Evolutionary conservation across 805 yeast species (phyloP).

Genomic region (Starmerella floris): DNA sequence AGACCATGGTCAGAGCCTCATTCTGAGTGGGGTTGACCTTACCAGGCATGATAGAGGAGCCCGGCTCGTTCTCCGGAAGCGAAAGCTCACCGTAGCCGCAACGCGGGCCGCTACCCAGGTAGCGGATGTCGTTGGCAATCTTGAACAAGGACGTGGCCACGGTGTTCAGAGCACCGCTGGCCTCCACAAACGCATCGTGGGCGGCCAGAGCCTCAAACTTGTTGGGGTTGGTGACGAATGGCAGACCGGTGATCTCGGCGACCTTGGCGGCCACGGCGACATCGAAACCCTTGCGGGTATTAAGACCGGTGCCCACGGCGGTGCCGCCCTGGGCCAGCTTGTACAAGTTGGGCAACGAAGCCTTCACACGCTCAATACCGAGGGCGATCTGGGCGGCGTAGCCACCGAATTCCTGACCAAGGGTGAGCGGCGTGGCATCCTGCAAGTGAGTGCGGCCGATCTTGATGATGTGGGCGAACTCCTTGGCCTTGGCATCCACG

Average conservation of each 20-base stretch:
- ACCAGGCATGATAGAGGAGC: conserved; percentile 99
- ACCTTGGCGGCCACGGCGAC: conserved; percentile 77
- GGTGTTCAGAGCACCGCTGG: conserved; percentile 93
- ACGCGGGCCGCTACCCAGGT: conserved; percentile 97
- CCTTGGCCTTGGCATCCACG: conserved; percentile 63
- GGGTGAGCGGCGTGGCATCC: conserved; percentile 95
- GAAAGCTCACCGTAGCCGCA: conserved; percentile 96
- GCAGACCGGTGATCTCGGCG: conserved; percentile 70
- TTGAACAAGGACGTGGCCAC: conserved; percentile 86
- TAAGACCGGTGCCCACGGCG: conserved; percentile 97
- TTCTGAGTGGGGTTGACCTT: conserved; percentile 98
- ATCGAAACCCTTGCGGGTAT: conserved; percentile 85
- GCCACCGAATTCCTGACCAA: conserved; percentile 97
- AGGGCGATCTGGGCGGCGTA: conserved; percentile 86
- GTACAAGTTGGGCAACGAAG: conserved; percentile 58
- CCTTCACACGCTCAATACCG: conserved; percentile 79
- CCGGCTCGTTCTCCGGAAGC: conserved; percentile 97
- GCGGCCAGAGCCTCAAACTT: conserved; percentile 98
- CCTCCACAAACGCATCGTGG: conserved; percentile 96
- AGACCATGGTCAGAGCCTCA: conserved; percentile 97
- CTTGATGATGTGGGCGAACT: conserved; percentile 81
- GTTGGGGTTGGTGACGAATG: conserved; percentile 91
- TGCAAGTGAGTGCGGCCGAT: conserved; percentile 98
- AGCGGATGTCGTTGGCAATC: conserved; percentile 95
- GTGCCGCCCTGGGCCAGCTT: conserved; percentile 97